Conservation (phyloP, 495 filamentous ascomycete species). For the Mytilinidion resinicola region DNA sequence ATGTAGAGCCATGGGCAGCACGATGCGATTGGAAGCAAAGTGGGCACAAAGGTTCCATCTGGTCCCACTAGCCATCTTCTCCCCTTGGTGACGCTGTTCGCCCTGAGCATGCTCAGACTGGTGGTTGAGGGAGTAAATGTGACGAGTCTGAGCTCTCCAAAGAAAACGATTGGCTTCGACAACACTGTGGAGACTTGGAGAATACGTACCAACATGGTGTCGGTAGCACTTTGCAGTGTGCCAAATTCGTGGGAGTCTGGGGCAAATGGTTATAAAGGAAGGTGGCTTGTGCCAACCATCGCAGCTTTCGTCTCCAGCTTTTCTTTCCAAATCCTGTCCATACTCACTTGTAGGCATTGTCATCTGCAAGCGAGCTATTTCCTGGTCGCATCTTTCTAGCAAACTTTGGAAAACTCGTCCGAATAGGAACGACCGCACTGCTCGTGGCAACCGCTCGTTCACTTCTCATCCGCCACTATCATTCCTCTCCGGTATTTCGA, state of each 20-base stretch:
- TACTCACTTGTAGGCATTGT: no score
- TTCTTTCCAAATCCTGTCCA: no score
- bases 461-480: neutral
- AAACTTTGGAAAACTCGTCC: neutral
- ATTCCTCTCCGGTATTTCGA: neutral
- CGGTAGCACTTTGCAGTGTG: neutral
- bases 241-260: neutral
- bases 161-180: no score
- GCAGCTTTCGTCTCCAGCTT: neutral
- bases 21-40: neutral
- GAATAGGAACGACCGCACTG: neutral
- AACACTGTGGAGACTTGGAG: neutral
- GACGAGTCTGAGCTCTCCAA: neutral
- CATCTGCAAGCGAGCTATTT: no score
- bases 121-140: neutral
- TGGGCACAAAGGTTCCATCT: neutral
- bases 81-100: neutral
- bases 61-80: neutral
- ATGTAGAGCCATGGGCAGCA: neutral
- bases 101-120: neutral
- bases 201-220: neutral
- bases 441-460: neutral
- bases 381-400: no score
- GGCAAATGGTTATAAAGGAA: neutral
- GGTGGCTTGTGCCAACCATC: neutral